Evolutionary conservation across 352 stramenopile genomes (phyloP), one percentile per base, ranked within the genome.

Genomic region (Globisporangium irregulare): DNA sequence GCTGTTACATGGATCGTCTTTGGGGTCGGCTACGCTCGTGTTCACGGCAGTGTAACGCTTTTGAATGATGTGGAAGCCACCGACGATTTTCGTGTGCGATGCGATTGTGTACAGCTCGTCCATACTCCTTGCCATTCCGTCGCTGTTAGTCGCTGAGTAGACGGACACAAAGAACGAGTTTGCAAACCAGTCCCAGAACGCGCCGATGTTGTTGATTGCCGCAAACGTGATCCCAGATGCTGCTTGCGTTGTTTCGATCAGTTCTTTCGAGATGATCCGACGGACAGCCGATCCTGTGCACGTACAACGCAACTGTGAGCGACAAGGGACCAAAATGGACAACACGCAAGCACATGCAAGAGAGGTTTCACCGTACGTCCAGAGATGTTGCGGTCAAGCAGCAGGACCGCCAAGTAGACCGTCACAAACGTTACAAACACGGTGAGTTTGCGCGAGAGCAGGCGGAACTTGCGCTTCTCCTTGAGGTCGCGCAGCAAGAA

Each of bases 351-450:
- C 38, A 48, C 4, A 48, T 48, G 18, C 38, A 48, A 48, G 14
- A 20, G 14, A 12, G 50, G 50, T 9, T 18, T 12, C 4, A 55
- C 4, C 81, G 38, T 80, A 90, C 83, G 81, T 27, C 81, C 77
- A 25, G 81, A 86, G 51, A 92, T 90, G 68, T 92, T 90, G 66
- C 84, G 80, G 55, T 92, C 81, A 29, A 92, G 68, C 24, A 91
- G 67, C 6, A 91, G 68, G 27, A 84, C 81, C 0, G 77, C 67
- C 46, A 89, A 69, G 70, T 92, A 92, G 38, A 90, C 75, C 41
- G n/a, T 66, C 43, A 89, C 77, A 57, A 92, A 90, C 0, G 80
- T 84, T 36, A 92, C 82, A 57, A 92, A 92, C 5, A 81, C 72
- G 0, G 77, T 73, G 15, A 92, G 76, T 50, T 92, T 90, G 50